Conservation (phyloP, 495 filamentous ascomycete species). For the Astrocystis sublimbata region DNA sequence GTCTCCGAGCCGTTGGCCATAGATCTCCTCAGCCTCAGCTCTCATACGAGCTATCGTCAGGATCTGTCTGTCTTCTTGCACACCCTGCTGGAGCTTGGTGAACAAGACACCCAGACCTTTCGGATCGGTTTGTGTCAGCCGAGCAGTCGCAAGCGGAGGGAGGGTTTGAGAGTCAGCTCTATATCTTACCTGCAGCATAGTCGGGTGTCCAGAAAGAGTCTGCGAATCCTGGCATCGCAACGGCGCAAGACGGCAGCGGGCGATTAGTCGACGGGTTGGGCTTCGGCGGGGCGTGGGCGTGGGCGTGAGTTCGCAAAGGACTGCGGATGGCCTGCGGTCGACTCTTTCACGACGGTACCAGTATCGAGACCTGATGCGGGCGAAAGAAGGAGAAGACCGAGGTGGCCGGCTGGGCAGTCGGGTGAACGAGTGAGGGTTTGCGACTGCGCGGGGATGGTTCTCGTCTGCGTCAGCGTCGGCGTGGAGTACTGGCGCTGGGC, state of each 20-base stretch:
- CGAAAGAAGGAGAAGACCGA: neutral
- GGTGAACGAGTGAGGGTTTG: neutral
- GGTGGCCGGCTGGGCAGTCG: neutral
- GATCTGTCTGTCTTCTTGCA: slow-evolving; percentile 92
- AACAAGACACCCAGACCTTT: slow-evolving; percentile 92
- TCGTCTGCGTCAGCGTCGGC: neutral
- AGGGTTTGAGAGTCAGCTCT: slow-evolving; percentile 6
- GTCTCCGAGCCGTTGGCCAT: slow-evolving; percentile 76
- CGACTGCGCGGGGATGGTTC: neutral
- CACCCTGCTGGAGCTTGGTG: slow-evolving; percentile 93
- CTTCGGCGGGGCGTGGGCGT: slow-evolving; percentile 1
- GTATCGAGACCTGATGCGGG: neutral
- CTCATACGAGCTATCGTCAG: slow-evolving; percentile 89
- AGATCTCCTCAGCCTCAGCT: slow-evolving; percentile 91
- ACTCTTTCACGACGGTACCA: neutral
- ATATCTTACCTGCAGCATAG: slow-evolving; percentile 75
- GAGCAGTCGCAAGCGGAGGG: slow-evolving; percentile 1
- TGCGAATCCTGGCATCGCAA: slow-evolving; percentile 78
- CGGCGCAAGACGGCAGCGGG: slow-evolving; percentile 21
- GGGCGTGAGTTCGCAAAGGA: neutral
- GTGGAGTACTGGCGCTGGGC: neutral
- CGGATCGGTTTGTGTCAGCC: slow-evolving; percentile 14
- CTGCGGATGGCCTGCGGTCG: neutral
- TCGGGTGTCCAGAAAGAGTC: slow-evolving; percentile 96
- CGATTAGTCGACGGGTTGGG: neutral